Conservation (phyloP, 106 monocot genomes). For the Dendrobium nobile region DNA sequence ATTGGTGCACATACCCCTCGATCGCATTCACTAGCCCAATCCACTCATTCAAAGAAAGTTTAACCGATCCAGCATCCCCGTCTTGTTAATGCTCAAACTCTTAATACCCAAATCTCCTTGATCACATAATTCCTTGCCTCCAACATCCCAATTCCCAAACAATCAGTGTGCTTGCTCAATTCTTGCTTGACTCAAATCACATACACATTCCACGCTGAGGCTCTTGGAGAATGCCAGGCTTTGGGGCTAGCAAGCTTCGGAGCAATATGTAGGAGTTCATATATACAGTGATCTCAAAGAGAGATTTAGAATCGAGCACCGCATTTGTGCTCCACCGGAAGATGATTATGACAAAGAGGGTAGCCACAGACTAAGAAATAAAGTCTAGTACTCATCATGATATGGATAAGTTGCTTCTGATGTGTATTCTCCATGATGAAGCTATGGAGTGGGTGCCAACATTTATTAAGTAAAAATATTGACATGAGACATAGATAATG, state of each 20-base stretch:
- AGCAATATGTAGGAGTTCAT: slow-evolving; percentile 78
- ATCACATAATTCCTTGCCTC: background rate
- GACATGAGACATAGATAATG: background rate
- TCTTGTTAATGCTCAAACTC: slow-evolving; percentile 55
- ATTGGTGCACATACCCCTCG: slow-evolving; percentile 74
- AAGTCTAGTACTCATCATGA: background rate
- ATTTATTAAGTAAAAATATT: too few relatives aligned
- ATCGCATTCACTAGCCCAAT: slow-evolving; percentile 62
- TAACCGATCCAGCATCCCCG: slow-evolving; percentile 17
- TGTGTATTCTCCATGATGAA: too few relatives aligned
- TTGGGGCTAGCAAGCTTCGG: slow-evolving; percentile 38
- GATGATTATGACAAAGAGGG: slow-evolving; percentile 47
- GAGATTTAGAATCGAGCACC: slow-evolving; percentile 55
- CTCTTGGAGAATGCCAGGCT: slow-evolving; percentile 40
- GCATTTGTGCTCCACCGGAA: slow-evolving; percentile 14
- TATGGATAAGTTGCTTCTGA: too few relatives aligned
- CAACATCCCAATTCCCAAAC: slow-evolving; percentile 21
- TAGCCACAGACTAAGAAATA: slow-evolving; percentile 44
- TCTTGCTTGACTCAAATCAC: slow-evolving; percentile 16
- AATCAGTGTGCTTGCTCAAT: slow-evolving; percentile 23
- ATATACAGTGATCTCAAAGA: slow-evolving; percentile 73
- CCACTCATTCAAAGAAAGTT: slow-evolving; percentile 57
- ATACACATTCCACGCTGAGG: slow-evolving; percentile 25
- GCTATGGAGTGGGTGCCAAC: too few relatives aligned
- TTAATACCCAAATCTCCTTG: slow-evolving; percentile 14